These are phyloP conservation scores for Lasiodiplodia sp. DNA, from an alignment of 2,329 filamentous ascomycete species.

Conservation along the genomic window DNA sequence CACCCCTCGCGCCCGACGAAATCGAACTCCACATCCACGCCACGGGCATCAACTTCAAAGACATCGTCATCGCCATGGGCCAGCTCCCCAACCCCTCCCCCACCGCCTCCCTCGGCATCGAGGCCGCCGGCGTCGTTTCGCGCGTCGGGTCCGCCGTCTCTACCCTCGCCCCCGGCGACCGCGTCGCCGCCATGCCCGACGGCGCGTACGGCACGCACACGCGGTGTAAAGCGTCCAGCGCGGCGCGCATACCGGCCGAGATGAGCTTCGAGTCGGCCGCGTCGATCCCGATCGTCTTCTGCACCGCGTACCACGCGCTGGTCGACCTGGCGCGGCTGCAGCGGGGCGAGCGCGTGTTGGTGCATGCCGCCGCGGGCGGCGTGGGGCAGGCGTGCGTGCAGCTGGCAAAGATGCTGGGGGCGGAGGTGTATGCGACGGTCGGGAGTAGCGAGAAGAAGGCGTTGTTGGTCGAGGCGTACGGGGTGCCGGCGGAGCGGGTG, in stretches of 20 bases:
- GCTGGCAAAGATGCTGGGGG: constrained; percentile 37
- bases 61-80: constrained; percentile 34
- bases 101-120: constrained; percentile 30
- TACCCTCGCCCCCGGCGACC: constrained; percentile 30
- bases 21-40: constrained; percentile 38
- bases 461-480: constrained; percentile 36
- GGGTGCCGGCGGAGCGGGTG: constrained; percentile 43
- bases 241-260: constrained; percentile 11
- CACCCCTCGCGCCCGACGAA: constrained; percentile 34
- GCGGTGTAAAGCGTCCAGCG: constrained; percentile 7
- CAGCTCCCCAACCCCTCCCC: constrained; percentile 34
- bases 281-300: constrained; percentile 34
- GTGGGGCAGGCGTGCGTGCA: constrained; percentile 43
- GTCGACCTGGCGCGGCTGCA: constrained; percentile 32
- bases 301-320: constrained; percentile 35
- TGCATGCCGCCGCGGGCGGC: constrained; percentile 42
- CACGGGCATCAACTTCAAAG: constrained; percentile 30
- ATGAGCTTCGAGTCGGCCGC: constrained; percentile 38
- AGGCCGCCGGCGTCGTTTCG: constrained; percentile 35
- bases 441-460: constrained; percentile 38
- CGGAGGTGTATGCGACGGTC: constrained; percentile 41
- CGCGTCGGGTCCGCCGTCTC: constrained; percentile 31
- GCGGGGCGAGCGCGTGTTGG: constrained; percentile 38
- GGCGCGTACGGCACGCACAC: constrained; percentile 26
- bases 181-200: constrained; percentile 29